Evolutionary conservation across 2,329 filamentous ascomycete species (phyloP), one percentile per base, ranked within the genome.

Genomic region (Colletotrichum siamense): DNA sequence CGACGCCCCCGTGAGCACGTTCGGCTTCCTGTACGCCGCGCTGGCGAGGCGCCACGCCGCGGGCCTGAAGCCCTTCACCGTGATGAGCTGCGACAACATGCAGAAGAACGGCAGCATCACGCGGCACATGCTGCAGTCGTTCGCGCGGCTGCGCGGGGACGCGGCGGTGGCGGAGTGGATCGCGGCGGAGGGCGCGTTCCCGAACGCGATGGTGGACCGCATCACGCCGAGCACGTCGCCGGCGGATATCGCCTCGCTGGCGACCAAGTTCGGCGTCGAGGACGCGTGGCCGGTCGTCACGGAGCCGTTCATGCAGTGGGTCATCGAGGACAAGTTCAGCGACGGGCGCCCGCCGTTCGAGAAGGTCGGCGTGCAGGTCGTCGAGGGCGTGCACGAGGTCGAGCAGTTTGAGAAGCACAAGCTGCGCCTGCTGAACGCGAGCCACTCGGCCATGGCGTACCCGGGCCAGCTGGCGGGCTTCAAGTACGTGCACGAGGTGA

Each of bases 371-470:
- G 88, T 89, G 5, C 88, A 90, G 83, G 85, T 90, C 8, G 89
- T 90, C 78, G 82, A 85, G 73, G 83, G 89, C 69, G 87, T 90
- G n/a, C 84, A 88, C 79, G 85, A 87, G 16, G 89, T 90, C 32
- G 89, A 90, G 83, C 82, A 89, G 80, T 90, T 89, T 77, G 89
- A 90, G 85, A 89, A 88, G 85, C 88, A 90, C 85, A 90, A 90
- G 85, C 87, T 90, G 49, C 88, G 89, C 22, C 85, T 90, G 71
- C 87, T 90, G 74, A 90, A 90, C 80, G 89, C 86, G 76, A 87
- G 85, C 69, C 89, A 90, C 85, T 89, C 88, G 0, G 87, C 89
- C 71, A 85, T 90, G 71, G 87, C 87, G 18, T 90, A 90, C 83
- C 84, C 87, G 0, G 89, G 87, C 61, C 87, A 88, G 76, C 83